Evolutionary conservation across 2,329 filamentous ascomycete genomes (phyloP), one percentile per base, ranked within the genome.

Genomic region (Colletotrichum lupini): DNA sequence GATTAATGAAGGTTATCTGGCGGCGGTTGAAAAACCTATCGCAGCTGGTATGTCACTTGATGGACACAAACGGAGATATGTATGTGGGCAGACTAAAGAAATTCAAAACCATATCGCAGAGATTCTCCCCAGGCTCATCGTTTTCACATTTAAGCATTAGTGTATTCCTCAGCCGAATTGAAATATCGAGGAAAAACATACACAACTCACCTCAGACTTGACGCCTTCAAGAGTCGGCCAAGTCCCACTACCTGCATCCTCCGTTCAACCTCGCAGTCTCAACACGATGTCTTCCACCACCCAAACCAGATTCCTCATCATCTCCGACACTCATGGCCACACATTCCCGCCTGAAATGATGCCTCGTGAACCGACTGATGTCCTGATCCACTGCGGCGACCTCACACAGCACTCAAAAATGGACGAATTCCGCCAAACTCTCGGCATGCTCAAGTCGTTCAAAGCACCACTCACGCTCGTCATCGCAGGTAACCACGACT

Each of bases 401-500:
- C 79, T 89, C 3, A 88, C 87, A 0, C 76, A 83, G 0, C 77
- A 81, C 24, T 88, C 86, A 0, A 85, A 82, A 37, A 52, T 87
- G 0, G 63, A 79, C 0, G 85, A 87, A 60, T 85, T 83, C 57
- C 76, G 72, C 28, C 73, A 76, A 4, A 79, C 84, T 0, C 76
- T 89, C 3, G 65, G 79, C 2, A 76, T 86, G 0, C 79, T 89
- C 0, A 74, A 80, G 5, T 56, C 64, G 0, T 77, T 88, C 12
- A 72, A 84, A 1, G 85, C 86, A 0, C 82, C 84, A 0, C 77
- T 87, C 4, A 89, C 88, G 64, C 76, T 89, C 1, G 80, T 84
- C 5, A 88, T 89, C 62, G 82, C 87, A 1, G 87, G 88, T 0
- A 89, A 89, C 60, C 86, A 89, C 72, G 86, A 90, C 72, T 87